Evolutionary conservation across 805 yeast genomes (phyloP), one percentile per base, ranked within the genome.

Genomic region (Wickerhamiella sorbophila): DNA sequence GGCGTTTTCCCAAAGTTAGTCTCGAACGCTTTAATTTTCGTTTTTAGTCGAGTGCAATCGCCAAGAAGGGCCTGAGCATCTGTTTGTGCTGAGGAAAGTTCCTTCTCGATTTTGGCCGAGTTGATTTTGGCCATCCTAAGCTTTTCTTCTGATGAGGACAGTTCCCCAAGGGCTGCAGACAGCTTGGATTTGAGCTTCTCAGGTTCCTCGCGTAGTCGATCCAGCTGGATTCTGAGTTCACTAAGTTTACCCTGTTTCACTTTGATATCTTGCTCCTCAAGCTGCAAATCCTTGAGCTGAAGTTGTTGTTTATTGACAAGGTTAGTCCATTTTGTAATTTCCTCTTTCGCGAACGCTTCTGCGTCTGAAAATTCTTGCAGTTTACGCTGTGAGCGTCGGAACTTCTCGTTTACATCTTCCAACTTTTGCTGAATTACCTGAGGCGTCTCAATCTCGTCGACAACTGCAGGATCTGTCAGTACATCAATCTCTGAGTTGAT

Each of bases 381-480:
- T 6, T 32, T 31, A 10, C 31, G 26, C 29, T 42, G 44, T 12
- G 51, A 44, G 19, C 27, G 38, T 4, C 29, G 24, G 15, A 41
- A 38, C 12, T 45, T 41, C 3, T 18, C 15, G 9, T 26, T 33
- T 9, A 46, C 39, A 2, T 9, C 22, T 8, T 32, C 33, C 41
- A 43, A 45, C 46, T 58, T 34, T 53, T 34, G 38, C 21, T 41
- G 47, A 14, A 44, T 33, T 15, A 42, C 40, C 24, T 41, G 40
- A 3, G 44, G 44, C 2, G 38, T 22, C 12, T 32, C 45, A 19
- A 35, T 41, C 14, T 45, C 43, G 14, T 14, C 31, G 9, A 42
- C 31, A 6, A 21, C 35, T n/a, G 31, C 43, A 4, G 36, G 32
- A 14, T 33, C 42, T 1, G 39, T 17, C 15, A 12, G 16, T 15